A percentile compares a stretch with the other conserved stretches of the same genome.
phyloP scores from a whole-genome alignment of 2,329 filamentous ascomycete genomes.

The Cytospora piceae region DNA sequence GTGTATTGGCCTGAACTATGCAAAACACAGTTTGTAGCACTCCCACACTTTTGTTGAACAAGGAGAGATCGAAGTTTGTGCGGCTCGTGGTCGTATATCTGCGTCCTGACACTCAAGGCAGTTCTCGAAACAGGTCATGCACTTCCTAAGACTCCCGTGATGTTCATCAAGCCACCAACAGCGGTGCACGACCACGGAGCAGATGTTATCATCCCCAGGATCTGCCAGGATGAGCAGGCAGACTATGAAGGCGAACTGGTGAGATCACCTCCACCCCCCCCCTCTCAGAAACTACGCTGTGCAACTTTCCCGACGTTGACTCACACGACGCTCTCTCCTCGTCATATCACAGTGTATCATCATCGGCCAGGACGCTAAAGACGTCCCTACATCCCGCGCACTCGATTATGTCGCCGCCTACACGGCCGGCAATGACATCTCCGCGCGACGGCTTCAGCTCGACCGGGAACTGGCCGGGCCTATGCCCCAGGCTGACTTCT shows the following conservation, averaged over 20 bases:
- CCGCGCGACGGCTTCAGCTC: constrained; percentile 53
- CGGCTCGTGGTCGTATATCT: no score
- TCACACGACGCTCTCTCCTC: no score
- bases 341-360: constrained; percentile 45
- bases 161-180: constrained; percentile 46
- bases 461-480: constrained; percentile 50
- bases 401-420: constrained; percentile 58
- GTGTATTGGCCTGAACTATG: constrained; percentile 52
- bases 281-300: no score
- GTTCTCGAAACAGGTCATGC: constrained; percentile 40
- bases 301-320: no score
- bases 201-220: constrained; percentile 38
- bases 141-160: constrained; percentile 41
- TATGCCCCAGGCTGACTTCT: constrained; percentile 57
- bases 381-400: constrained; percentile 48
- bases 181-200: constrained; percentile 41
- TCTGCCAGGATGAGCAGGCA: constrained; percentile 41
- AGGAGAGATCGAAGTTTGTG: no score
- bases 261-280: no score
- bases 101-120: constrained; percentile 31
- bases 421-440: constrained; percentile 59
- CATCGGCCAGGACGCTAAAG: constrained; percentile 53
- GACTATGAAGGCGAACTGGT: constrained; percentile 62
- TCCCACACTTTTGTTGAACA: no score
- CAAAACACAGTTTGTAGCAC: constrained; percentile 38